Conservation (phyloP, 1,139 yeast species). For the Pichia sp. region DNA sequence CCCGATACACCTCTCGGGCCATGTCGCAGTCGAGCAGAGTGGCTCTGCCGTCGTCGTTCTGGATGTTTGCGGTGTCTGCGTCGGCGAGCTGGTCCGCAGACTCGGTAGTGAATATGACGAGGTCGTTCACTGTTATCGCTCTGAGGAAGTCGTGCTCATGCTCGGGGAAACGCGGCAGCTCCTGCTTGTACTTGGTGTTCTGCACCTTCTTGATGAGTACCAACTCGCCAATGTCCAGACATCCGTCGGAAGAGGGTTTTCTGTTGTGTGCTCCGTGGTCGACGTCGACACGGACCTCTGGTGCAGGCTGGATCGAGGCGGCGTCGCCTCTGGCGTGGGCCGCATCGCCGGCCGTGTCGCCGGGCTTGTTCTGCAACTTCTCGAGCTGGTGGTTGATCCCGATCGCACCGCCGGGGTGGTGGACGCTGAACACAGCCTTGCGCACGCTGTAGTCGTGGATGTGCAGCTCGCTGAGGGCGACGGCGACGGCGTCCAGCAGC, state of each 20-base stretch:
- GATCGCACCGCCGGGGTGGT: constrained; percentile 91
- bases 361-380: constrained; percentile 4
- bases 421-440: constrained; percentile 53
- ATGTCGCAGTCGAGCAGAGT: constrained; percentile 19
- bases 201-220: constrained; percentile 22
- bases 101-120: constrained; percentile 23
- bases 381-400: constrained; percentile 46
- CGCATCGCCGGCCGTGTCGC: background rate
- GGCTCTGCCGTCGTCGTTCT: constrained; percentile 2
- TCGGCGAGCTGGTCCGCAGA: too few relatives aligned
- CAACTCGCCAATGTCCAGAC: constrained; percentile 21
- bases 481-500: constrained; percentile 72
- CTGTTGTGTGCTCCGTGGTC: constrained; percentile 5
- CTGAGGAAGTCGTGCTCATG: constrained; percentile 32
- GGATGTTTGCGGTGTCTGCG: too few relatives aligned
- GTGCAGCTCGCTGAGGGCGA: constrained; percentile 66
- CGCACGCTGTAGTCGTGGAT: constrained; percentile 54
- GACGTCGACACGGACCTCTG: too few relatives aligned
- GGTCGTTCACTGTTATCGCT: constrained; percentile 33
- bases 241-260: constrained; percentile 10
- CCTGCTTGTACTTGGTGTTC: constrained; percentile 22
- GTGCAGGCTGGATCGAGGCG: too few relatives aligned
- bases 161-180: constrained; percentile 21
- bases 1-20: constrained; percentile 22
- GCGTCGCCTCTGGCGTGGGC: too few relatives aligned